A percentile compares a stretch with the other conserved stretches of the same genome.
Conservation (phyloP, 352 stramenopile species). For the Phytopythium montanum region DNA sequence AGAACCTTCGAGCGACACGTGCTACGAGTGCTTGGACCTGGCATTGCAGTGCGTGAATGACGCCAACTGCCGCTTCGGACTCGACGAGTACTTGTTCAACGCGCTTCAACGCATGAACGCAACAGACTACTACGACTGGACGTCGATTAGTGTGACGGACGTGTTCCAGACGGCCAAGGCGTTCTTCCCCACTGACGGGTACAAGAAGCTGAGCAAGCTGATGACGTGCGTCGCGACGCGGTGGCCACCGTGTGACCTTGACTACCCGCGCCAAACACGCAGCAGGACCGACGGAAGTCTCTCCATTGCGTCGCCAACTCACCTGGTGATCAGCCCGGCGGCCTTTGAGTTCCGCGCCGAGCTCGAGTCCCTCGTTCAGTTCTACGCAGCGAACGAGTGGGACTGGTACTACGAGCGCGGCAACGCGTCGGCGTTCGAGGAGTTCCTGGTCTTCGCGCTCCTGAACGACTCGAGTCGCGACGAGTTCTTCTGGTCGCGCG, state of each 20-base stretch:
- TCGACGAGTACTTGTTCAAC: slow-evolving; percentile 23
- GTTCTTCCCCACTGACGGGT: slow-evolving; percentile 30
- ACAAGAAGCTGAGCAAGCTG: slow-evolving; percentile 22
- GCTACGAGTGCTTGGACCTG: not conserved
- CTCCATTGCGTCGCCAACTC: not conserved
- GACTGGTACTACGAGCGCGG: slow-evolving; percentile 12
- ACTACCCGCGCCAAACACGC: slow-evolving; percentile 11
- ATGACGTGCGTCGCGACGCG: slow-evolving; percentile 22
- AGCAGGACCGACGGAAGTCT: slow-evolving; percentile 1
- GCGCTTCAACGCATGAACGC: slow-evolving; percentile 12
- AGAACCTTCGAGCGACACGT: slow-evolving; percentile 11
- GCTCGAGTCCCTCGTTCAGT: not conserved
- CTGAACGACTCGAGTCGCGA: not conserved
- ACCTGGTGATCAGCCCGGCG: slow-evolving; percentile 9
- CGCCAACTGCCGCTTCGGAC: slow-evolving; percentile 33
- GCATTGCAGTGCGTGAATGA: slow-evolving; percentile 18
- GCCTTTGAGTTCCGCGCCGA: slow-evolving; percentile 4
- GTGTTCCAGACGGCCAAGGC: slow-evolving; percentile 13
- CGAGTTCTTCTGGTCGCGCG: slow-evolving; percentile 5
- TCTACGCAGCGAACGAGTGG: not conserved
- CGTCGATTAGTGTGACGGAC: slow-evolving; percentile 4
- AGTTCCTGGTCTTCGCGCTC: slow-evolving; percentile 13
- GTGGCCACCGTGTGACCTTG: slow-evolving; percentile 15
- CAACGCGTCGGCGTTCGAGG: slow-evolving; percentile 2
- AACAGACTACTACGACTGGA: slow-evolving; percentile 2